Conservation (phyloP, 768 basidiomycete species). For the Collybiopsis confluens region DNA sequence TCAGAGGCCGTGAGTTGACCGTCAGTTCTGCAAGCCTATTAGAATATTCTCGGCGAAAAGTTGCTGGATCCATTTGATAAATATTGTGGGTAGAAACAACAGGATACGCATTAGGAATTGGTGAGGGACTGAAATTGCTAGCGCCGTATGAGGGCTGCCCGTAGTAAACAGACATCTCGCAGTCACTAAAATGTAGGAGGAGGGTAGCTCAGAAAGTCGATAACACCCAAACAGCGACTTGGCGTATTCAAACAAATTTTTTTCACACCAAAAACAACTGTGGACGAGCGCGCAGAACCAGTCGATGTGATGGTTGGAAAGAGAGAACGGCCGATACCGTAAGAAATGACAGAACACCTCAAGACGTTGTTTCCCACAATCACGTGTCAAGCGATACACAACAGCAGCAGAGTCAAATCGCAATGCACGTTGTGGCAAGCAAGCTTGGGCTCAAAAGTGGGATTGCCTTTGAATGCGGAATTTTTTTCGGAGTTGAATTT, state of each 20-base stretch:
- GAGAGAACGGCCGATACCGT: conserved; percentile 1
- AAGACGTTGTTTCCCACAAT: too few species aligned
- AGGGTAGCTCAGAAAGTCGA: background rate
- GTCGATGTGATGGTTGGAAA: conserved; percentile 3
- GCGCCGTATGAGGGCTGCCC: conserved; percentile 8
- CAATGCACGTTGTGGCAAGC: too few species aligned
- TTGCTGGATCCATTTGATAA: conserved; percentile 57
- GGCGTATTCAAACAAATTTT: background rate
- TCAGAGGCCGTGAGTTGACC: conserved; percentile 93
- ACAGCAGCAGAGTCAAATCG: too few species aligned
- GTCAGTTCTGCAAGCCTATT: conserved; percentile 74
- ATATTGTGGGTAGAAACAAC: conserved; percentile 38
- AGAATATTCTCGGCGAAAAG: conserved; percentile 77
- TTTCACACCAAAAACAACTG: conserved; percentile 6
- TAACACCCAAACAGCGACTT: conserved; percentile 2
- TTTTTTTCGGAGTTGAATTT: too few species aligned
- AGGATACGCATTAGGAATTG: conserved; percentile 37
- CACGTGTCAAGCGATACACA: too few species aligned
- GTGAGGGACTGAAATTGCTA: conserved; percentile 17
- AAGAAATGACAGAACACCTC: too few species aligned
- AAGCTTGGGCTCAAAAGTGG: too few species aligned
- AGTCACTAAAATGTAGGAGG: conserved; percentile 1
- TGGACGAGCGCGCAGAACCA: background rate
- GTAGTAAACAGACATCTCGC: conserved; percentile 8
- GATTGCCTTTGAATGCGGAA: too few species aligned